Conservation (phyloP, 1,139 yeast genomes). For the Kodamaea alishanica region DNA sequence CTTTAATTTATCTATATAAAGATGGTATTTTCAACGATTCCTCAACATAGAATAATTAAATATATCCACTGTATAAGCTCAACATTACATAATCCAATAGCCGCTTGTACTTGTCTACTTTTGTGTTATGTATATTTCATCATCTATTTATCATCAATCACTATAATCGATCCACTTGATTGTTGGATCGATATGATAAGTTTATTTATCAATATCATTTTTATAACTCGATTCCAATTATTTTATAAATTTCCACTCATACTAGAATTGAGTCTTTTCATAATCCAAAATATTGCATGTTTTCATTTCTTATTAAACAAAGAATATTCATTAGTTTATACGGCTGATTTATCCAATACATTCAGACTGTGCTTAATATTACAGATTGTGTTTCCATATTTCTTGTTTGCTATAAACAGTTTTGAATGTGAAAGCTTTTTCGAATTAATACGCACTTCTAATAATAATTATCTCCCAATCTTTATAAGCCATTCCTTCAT, state of each 20-base stretch:
- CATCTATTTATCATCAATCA: not conserved
- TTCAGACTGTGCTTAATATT: constrained; percentile 13
- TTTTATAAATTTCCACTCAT: constrained; percentile 7
- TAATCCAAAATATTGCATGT: constrained; percentile 17
- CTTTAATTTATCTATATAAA: not conserved
- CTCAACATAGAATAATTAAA: not conserved
- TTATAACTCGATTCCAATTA: constrained; percentile 19
- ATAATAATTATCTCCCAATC: constrained; percentile 28
- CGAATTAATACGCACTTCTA: constrained; percentile 18
- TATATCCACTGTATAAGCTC: constrained; percentile 3
- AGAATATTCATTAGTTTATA: constrained; percentile 10
- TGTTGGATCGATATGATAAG: constrained; percentile 18
- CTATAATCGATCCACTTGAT: constrained; percentile 6
- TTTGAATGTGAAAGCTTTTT: constrained; percentile 8
- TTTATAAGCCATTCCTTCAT: constrained; percentile 28
- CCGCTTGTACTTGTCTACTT: constrained; percentile 2
- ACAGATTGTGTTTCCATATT: constrained; percentile 19
- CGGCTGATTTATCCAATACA: constrained; percentile 5
- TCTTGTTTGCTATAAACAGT: constrained; percentile 15
- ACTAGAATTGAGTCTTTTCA: constrained; percentile 16
- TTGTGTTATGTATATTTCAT: constrained; percentile 2
- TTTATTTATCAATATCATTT: constrained; percentile 20
- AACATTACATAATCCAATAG: constrained; percentile 5
- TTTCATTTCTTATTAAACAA: constrained; percentile 10
- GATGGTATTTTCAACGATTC: not conserved